Conservation (phyloP, 2,329 filamentous ascomycete species). For the Calonectria multiphialidica region DNA sequence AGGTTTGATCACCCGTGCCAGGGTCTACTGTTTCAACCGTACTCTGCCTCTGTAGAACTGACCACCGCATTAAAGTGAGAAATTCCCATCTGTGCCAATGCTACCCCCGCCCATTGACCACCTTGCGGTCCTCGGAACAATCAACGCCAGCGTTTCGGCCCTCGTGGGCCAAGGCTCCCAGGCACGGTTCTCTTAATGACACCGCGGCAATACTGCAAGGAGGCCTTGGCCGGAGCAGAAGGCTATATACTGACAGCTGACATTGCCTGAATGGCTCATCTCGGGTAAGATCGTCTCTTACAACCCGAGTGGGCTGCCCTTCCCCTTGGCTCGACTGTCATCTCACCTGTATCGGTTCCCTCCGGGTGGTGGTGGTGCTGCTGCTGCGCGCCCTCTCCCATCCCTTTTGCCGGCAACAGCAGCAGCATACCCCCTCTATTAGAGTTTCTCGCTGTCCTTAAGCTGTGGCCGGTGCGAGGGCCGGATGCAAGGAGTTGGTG, state of each 20-base stretch:
- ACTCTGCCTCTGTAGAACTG: not conserved
- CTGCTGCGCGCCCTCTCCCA: not conserved
- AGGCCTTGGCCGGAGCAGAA: slow-evolving; percentile 5
- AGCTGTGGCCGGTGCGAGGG: slow-evolving; percentile 4
- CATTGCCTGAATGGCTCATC: slow-evolving; percentile 1
- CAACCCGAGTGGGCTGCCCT: not conserved
- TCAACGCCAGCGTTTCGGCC: slow-evolving; percentile 33
- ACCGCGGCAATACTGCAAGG: slow-evolving; percentile 13
- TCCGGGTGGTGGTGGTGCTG: too few relatives aligned
- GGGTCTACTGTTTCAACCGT: slow-evolving; percentile 19
- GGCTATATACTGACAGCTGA: not conserved
- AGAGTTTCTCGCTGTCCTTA: not conserved
- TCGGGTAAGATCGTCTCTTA: slow-evolving; percentile 1
- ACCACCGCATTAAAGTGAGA: not conserved
- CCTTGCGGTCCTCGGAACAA: slow-evolving; percentile 5
- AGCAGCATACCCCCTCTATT: not conserved
- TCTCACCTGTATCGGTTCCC: slow-evolving; percentile 8
- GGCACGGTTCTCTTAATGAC: slow-evolving; percentile 10
- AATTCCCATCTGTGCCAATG: not conserved
- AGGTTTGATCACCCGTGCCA: slow-evolving; percentile 11
- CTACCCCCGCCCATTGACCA: not conserved
- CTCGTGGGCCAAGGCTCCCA: slow-evolving; percentile 17
- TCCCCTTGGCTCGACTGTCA: slow-evolving; percentile 1
- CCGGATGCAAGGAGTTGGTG: not conserved
- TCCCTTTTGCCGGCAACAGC: not conserved